Base-by-base conservation (phyloP, 306 rosid species). In the Vigna nakashimae region DNA sequence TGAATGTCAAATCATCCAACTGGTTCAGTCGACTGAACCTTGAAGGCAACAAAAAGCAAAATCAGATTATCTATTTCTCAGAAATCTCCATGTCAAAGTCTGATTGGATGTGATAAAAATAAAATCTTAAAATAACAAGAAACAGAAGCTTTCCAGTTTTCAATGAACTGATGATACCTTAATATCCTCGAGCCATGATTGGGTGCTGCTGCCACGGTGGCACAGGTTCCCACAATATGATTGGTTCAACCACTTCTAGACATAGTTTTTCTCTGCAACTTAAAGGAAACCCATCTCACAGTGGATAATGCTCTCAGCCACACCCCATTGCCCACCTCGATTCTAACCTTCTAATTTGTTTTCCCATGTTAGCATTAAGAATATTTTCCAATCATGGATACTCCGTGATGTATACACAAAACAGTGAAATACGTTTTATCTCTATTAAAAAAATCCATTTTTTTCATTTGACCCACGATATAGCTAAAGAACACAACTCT, bases 181-280 rank as follows among this genome's bases (percentile, higher is more conserved):
- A 95, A 89, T 83, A 80, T 87, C 87, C 62, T 91, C 98, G 93
- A 95, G 88, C 65, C 71, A 77, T 65, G 89, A 95, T 91, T 94
- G 97, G 97, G 72, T 85, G 52, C 64, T 38, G 28, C 81, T 79
- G 87, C 88, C 94, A 88, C 86, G 85, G 74, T 87, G 90, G 89
- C 83, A 59, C 84, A 59, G 36, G 71, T 81, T 69, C 74, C 83
- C 79, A 71, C 75, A 40, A 49, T 73, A 82, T 84, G 81, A 90
- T 90, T 91, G 91, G 91, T 82, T 84, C 46, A 69, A 75, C 90
- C 46, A 82, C 75, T 80, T 86, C 32, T 28, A 83, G 79, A 52
- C 32, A 75, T 36, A 60, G 9, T 42, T 18, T 59, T 36, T 10
- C 57, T 34, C 49, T 58, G 74, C 68, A 53, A 53, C n/a, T 20